Evolutionary conservation across 108 stramenopile species (phyloP).

Genomic region (Asterionellopsis glacialis): DNA sequence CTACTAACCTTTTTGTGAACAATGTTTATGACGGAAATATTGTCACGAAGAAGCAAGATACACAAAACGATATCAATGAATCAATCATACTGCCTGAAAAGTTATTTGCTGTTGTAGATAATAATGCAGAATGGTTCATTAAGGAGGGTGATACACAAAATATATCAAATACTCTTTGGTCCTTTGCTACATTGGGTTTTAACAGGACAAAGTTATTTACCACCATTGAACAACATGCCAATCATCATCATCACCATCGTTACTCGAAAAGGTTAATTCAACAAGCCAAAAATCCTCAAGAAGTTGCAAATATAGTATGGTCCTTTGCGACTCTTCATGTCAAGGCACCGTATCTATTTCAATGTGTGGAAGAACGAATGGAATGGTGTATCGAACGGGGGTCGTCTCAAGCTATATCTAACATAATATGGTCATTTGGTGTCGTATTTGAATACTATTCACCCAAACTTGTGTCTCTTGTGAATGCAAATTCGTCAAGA

Average conservation of each 20-base stretch:
- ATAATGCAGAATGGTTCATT: constrained; percentile 5
- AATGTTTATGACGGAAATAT: too few relatives aligned
- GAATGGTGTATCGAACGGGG: neutral
- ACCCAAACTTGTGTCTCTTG: constrained; percentile 8
- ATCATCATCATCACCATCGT: neutral
- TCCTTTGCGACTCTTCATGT: neutral
- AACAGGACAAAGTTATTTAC: neutral
- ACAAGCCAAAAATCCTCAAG: neutral
- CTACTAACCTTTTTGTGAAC: too few relatives aligned
- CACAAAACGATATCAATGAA: neutral
- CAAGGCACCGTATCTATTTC: neutral
- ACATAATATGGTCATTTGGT: neutral
- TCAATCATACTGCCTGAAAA: constrained; percentile 7
- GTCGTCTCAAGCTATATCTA: constrained; percentile 7
- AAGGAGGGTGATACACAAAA: constrained; percentile 5
- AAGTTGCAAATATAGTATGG: neutral
- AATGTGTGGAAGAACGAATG: neutral
- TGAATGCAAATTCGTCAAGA: constrained; percentile 3
- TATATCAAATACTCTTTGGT: constrained; percentile 19
- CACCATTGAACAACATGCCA: neutral
- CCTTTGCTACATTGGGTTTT: constrained; percentile 10
- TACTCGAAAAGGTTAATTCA: neutral
- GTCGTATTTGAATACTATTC: constrained; percentile 2
- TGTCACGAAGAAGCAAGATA: neutral
- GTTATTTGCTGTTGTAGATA: constrained; percentile 6